These are phyloP conservation scores for Moricandia moricandioides DNA, from an alignment of 345 rosid genomes.

Conservation along the genomic window DNA sequence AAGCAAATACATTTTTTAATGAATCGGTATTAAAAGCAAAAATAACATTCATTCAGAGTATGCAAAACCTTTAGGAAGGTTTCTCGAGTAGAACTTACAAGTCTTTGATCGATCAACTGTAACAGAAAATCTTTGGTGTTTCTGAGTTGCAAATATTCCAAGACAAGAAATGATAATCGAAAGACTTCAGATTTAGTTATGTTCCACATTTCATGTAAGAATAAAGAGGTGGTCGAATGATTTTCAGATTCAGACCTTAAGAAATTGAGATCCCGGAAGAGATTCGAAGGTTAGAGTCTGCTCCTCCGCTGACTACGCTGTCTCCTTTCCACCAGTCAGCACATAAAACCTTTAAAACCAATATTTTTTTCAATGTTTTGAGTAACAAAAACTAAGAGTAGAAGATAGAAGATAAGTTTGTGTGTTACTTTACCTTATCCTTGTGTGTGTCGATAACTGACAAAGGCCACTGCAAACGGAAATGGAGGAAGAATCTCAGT, in stretches of 20 bases:
- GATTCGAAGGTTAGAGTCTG: conserved; percentile 71
- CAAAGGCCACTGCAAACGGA: conserved; percentile 87
- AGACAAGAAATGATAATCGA: not conserved
- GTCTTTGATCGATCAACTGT: not conserved
- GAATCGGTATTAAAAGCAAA: not conserved
- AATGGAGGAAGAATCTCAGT: conserved; percentile 24
- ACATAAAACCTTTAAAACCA: conserved; percentile 51
- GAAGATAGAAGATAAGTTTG: not conserved
- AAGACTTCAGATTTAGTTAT: not conserved
- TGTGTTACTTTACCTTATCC: conserved; percentile 58
- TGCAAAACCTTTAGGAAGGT: conserved; percentile 16
- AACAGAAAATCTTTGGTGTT: conserved; percentile 10
- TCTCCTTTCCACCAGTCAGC: conserved; percentile 98
- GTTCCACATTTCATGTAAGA: conserved; percentile 1
- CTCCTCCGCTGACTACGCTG: conserved; percentile 83
- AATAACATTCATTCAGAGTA: conserved; percentile 5
- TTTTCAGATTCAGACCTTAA: conserved; percentile 36
- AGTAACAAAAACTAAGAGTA: not conserved
- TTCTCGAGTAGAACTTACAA: conserved; percentile 9
- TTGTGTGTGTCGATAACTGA: conserved; percentile 72
- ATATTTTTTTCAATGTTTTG: not conserved
- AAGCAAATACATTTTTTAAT: not conserved
- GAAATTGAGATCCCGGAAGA: conserved; percentile 57
- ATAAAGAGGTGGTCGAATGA: conserved; percentile 3
- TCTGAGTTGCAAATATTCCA: not conserved